phyloP scores from a whole-genome alignment of 768 basidiomycete species.

The Leccinum arenicola region DNA sequence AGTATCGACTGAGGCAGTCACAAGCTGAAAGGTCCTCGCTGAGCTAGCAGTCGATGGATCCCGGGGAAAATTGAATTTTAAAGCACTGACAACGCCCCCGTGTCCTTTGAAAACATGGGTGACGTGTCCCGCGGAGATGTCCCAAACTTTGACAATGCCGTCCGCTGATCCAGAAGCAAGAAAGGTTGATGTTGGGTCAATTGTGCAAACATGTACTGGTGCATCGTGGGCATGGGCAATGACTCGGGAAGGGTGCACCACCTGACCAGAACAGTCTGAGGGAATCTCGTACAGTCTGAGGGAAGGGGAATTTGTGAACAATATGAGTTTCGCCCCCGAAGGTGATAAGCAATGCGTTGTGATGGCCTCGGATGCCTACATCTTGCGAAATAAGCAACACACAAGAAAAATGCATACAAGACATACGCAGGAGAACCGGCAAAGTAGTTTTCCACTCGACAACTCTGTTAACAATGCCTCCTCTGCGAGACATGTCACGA shows the following conservation, averaged over 20 bases:
- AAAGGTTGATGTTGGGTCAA: slow-evolving; percentile 84
- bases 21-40: slow-evolving; percentile 65
- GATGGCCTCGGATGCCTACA: slow-evolving; percentile 80
- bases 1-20: slow-evolving; percentile 91
- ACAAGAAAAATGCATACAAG: background rate
- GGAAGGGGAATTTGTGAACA: slow-evolving; percentile 79
- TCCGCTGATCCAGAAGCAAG: slow-evolving; percentile 96
- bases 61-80: slow-evolving; percentile 78
- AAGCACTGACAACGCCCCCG: slow-evolving; percentile 93
- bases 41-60: slow-evolving; percentile 49
- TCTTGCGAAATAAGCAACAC: background rate
- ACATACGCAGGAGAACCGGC: slow-evolving; percentile 81
- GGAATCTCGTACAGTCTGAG: slow-evolving; percentile 82
- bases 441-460: slow-evolving; percentile 69
- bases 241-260: slow-evolving; percentile 68
- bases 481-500: slow-evolving; percentile 87
- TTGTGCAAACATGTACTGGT: slow-evolving; percentile 85
- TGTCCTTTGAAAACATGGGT: slow-evolving; percentile 97
- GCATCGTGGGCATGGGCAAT: slow-evolving; percentile 87
- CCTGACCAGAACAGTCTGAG: slow-evolving; percentile 43
- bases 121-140: slow-evolving; percentile 79
- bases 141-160: slow-evolving; percentile 96
- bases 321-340: slow-evolving; percentile 67
- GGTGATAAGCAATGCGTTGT: slow-evolving; percentile 82
- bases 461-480: slow-evolving; percentile 82